phyloP scores from a whole-genome alignment of 1,284 basidiomycete species.

The Polyporus tsugae region DNA sequence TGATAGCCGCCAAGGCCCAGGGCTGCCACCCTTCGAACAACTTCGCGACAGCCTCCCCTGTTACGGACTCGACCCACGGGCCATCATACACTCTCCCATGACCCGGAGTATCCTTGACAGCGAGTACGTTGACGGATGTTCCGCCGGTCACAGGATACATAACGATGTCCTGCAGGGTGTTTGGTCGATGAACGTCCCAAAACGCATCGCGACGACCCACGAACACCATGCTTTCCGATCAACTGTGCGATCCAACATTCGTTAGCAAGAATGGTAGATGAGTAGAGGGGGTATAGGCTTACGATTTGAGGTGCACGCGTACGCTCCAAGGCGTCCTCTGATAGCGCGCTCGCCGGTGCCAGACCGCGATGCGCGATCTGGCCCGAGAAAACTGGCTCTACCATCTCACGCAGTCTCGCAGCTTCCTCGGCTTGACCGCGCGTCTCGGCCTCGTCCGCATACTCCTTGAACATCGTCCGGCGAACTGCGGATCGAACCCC shows the following conservation, averaged over 20 bases:
- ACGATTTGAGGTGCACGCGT: not conserved
- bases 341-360: not conserved
- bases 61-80: conserved; percentile 33
- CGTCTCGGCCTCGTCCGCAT: conserved; percentile 28
- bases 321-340: not conserved
- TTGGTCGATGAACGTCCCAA: not conserved
- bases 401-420: not conserved
- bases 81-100: conserved; percentile 32
- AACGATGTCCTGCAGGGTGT: not conserved
- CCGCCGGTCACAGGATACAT: conserved; percentile 20
- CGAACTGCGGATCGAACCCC: conserved; percentile 55
- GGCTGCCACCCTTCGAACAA: conserved; percentile 38
- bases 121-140: conserved; percentile 35
- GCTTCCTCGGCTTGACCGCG: conserved; percentile 22
- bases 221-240: conserved; percentile 11
- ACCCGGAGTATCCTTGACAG: conserved; percentile 28
- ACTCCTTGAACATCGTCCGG: conserved; percentile 21
- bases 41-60: conserved; percentile 31
- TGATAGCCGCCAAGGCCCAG: conserved; percentile 35
- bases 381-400: conserved; percentile 9
- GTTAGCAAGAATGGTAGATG: not conserved
- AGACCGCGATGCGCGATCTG: conserved; percentile 9
- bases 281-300: not conserved
- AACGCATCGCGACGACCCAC: not conserved
- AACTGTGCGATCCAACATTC: not conserved